A percentile compares a stretch with the other conserved stretches of the same genome.
Conservation (phyloP, 2,329 filamentous ascomycete species). For the Colletotrichum paranaense region DNA sequence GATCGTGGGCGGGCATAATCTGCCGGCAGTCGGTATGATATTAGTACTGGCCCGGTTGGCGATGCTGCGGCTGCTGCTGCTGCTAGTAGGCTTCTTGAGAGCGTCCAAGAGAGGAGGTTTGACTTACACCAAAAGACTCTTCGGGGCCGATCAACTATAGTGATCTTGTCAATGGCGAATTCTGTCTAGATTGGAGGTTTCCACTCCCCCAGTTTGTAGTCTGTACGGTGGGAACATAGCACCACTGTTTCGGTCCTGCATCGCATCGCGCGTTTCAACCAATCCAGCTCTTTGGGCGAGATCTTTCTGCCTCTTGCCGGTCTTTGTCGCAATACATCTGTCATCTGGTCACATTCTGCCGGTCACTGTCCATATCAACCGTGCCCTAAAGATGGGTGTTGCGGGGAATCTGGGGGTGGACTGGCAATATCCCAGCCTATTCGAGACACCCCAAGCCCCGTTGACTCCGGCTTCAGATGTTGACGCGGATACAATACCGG, state of each 20-base stretch:
- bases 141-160: no score
- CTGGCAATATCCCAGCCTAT: background rate
- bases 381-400: background rate
- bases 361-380: background rate
- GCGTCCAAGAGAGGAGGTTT: background rate
- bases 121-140: background rate
- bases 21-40: constrained; percentile 7
- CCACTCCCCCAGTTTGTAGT: background rate
- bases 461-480: background rate
- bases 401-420: constrained; percentile 16
- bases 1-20: background rate
- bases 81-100: background rate
- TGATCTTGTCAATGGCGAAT: background rate
- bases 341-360: background rate
- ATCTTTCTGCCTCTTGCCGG: background rate
- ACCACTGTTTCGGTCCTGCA: constrained; percentile 17
- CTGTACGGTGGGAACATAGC: constrained; percentile 7
- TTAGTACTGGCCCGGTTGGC: background rate
- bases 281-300: constrained; percentile 14
- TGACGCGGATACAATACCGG: background rate
- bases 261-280: constrained; percentile 16
- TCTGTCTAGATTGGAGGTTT: background rate
- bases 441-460: background rate
- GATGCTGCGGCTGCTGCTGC: background rate
- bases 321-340: constrained; percentile 18